Evolutionary conservation across 352 stramenopile genomes (phyloP).

Genomic region (Phytophthora kernoviae): DNA sequence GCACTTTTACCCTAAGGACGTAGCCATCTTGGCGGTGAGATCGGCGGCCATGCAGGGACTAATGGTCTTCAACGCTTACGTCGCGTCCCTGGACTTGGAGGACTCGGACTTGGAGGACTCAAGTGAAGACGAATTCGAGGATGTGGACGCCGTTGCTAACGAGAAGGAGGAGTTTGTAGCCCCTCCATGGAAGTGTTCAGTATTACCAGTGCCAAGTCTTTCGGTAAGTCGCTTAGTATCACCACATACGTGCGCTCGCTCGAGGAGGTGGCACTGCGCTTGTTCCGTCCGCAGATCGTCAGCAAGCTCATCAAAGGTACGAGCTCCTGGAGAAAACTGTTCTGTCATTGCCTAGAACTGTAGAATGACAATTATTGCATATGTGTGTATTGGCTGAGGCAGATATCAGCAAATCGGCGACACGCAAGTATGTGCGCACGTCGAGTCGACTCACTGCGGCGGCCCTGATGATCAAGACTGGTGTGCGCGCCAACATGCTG

Average conservation of each 20-base stretch:
- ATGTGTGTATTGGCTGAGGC: background rate
- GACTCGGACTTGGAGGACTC: conserved; percentile 52
- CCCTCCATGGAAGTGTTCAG: conserved; percentile 67
- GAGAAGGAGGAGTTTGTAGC: conserved; percentile 55
- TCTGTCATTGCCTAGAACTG: conserved; percentile 5
- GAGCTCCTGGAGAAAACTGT: conserved; percentile 2
- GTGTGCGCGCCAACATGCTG: conserved; percentile 76
- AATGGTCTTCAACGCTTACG: conserved; percentile 79
- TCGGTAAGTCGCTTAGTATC: conserved; percentile 80
- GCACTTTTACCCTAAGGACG: conserved; percentile 76
- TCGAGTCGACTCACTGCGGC: conserved; percentile 58
- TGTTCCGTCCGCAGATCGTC: conserved; percentile 59
- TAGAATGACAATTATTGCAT: conserved; percentile 5
- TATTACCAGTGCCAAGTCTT: conserved; percentile 58
- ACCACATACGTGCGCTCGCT: conserved; percentile 80
- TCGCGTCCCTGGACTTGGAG: conserved; percentile 77
- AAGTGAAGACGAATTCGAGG: conserved; percentile 47
- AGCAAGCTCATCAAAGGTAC: conserved; percentile 85
- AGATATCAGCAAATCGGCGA: conserved; percentile 81
- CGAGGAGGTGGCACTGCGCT: conserved; percentile 65
- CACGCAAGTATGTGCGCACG: conserved; percentile 76
- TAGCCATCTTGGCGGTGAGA: conserved; percentile 69
- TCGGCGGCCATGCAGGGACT: conserved; percentile 70
- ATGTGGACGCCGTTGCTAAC: conserved; percentile 37
- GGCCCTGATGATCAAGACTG: conserved; percentile 76